A percentile compares a stretch with the other conserved stretches of the same genome.
Evolutionary conservation across 2,329 filamentous ascomycete species (phyloP).

Genomic region (Rutstroemia sp.): DNA sequence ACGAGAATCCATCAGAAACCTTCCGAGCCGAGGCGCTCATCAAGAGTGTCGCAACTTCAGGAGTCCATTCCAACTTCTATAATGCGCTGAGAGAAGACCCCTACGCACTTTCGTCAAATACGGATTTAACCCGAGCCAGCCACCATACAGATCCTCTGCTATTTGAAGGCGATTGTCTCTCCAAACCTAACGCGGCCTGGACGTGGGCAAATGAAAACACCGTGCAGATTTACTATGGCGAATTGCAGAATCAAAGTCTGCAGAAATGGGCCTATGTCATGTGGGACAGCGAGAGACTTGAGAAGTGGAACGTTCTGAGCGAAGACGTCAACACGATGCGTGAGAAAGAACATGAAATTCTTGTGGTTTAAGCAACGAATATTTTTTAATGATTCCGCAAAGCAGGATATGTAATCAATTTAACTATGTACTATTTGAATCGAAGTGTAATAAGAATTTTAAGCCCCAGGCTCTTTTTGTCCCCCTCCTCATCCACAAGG

Average conservation of each 20-base stretch:
- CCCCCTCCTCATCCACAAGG: too few relatives aligned
- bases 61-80: neutral
- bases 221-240: neutral
- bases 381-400: too few relatives aligned
- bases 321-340: neutral
- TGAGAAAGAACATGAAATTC: neutral
- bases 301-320: neutral
- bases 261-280: constrained; percentile 13
- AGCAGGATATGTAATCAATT: too few relatives aligned
- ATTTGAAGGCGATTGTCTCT: constrained; percentile 5
- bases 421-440: too few relatives aligned
- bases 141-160: neutral
- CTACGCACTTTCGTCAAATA: constrained; percentile 3
- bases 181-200: constrained; percentile 11
- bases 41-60: neutral
- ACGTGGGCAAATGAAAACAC: constrained; percentile 7
- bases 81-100: constrained; percentile 1
- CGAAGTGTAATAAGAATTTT: too few relatives aligned
- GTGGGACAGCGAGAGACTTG: constrained; percentile 8
- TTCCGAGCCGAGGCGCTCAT: neutral
- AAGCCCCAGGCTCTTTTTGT: too few relatives aligned
- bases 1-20: neutral
- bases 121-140: neutral
- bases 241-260: neutral
- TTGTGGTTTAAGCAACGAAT: too few relatives aligned